A percentile compares a stretch with the other conserved stretches of the same genome.
phyloP scores from a whole-genome alignment of 495 filamentous ascomycete species.

The Penicillium turbatum region DNA sequence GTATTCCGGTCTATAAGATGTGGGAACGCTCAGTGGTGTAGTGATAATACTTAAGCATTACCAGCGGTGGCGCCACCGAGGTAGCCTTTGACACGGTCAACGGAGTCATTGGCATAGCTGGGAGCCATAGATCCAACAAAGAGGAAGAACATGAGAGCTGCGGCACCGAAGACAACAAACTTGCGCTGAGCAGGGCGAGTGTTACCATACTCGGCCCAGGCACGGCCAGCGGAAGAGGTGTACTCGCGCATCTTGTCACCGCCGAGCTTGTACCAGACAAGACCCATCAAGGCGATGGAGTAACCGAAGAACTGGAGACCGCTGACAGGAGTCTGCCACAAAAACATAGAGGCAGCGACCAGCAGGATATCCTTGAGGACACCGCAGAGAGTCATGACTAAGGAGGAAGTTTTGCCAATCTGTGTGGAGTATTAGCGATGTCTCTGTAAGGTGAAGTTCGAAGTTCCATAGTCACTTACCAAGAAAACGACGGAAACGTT shows the following conservation, averaged over 20 bases:
- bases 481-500: constrained; percentile 94
- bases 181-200: constrained; percentile 71
- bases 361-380: constrained; percentile 98
- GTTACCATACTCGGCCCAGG: constrained; percentile 83
- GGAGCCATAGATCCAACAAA: constrained; percentile 58
- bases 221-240: constrained; percentile 59
- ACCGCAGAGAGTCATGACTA: constrained; percentile 95
- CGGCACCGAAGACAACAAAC: constrained; percentile 59
- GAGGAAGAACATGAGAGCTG: constrained; percentile 64
- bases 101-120: constrained; percentile 38
- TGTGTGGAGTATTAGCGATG: constrained; percentile 30
- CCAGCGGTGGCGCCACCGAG: constrained; percentile 40
- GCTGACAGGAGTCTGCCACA: constrained; percentile 82
- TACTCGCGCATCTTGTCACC: constrained; percentile 78
- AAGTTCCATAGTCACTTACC: constrained; percentile 50
- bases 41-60: constrained; percentile 28
- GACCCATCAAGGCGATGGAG: constrained; percentile 77
- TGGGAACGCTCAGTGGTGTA: neutral
- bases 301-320: constrained; percentile 85
- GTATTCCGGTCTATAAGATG: neutral
- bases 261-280: constrained; percentile 94
- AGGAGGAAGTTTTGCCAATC: constrained; percentile 96
- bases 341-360: constrained; percentile 79
- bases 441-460: neutral
- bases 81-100: constrained; percentile 40